Evolutionary conservation across 768 basidiomycete species (phyloP), one percentile per base, ranked within the genome.

Genomic region (Strobilomyces confusus): DNA sequence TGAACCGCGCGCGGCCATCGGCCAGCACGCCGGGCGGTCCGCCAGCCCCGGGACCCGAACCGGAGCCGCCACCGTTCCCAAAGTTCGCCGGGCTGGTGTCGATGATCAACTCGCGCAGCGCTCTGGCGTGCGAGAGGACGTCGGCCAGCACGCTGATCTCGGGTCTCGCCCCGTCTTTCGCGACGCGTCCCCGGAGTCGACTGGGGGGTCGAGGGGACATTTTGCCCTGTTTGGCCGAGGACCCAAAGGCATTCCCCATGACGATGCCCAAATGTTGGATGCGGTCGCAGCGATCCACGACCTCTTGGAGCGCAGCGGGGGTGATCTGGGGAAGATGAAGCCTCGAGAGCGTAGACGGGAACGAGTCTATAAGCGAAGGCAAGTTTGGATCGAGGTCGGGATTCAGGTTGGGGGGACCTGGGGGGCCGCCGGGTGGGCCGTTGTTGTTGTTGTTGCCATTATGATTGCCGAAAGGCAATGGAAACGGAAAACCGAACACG

Each of bases 311-410:
- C 14, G 44, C 61, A 9, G 55, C 19, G 3, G 59, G 64, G 25
- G 62, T 54, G 20, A 66, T 36, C 40, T 58, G 53, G n/a, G 64
- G 66, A 22, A 66, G 57, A 45, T 59, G 56, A 14, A 66, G 60
- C 4, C 43, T 38, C 3, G 55, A 55, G 75, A 77, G 15, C 67
- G 80, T 44, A 59, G 51, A 40, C 75, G 65, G 17, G 57, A 68
- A 8, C 66, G 71, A 34, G 64, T 65, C 11, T 67, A 72, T 2
- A 58, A 63, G 61, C 57, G 69, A 38, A 75, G 60, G 56, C 5
- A 14, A 19, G 42, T n/a, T 45, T 0, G 33, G 44, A 13, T 56
- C 56, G 67, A 64, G 12, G 60, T 51, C 22, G 68, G 60, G 12
- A 14, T 50, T 49, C 2, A 34, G 51, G n/a, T 37, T 23, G 3